Percentiles rank a stretch among this genome's conserved stretches.
Conservation (phyloP, 2,329 filamentous ascomycete species). For the Diplodia scrobiculata region DNA sequence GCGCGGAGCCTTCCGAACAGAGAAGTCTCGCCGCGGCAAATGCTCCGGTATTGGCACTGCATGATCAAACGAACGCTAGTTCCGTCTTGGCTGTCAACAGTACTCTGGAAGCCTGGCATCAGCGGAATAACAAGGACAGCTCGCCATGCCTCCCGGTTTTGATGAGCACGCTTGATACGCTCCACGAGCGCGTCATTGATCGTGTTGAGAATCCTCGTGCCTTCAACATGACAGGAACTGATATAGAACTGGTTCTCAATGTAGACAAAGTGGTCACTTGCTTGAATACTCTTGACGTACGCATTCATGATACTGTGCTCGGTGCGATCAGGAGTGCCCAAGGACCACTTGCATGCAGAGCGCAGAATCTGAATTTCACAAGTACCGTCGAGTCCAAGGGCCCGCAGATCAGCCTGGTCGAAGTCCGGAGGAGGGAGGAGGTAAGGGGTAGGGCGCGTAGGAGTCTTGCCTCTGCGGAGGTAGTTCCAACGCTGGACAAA, state of each 20-base stretch:
- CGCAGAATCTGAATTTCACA: constrained; percentile 96
- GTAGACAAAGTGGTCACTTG: constrained; percentile 96
- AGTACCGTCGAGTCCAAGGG: constrained; percentile 84
- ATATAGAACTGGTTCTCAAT: constrained; percentile 99
- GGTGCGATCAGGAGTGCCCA: constrained; percentile 77
- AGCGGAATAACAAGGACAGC: constrained; percentile 87
- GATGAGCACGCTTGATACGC: constrained; percentile 80
- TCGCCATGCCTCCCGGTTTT: constrained; percentile 85
- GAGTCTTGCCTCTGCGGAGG: constrained; percentile 85
- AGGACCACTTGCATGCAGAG: constrained; percentile 87
- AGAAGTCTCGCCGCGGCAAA: constrained; percentile 86
- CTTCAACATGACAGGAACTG: constrained; percentile 85
- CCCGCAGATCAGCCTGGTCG: constrained; percentile 79
- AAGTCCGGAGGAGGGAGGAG: constrained; percentile 92
- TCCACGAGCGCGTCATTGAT: constrained; percentile 95
- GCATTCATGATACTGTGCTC: constrained; percentile 96
- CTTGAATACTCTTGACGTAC: constrained; percentile 90
- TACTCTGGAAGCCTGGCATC: constrained; percentile 98
- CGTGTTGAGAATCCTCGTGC: constrained; percentile 83
- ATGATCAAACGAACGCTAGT: constrained; percentile 94
- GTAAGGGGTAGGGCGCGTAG: constrained; percentile 90
- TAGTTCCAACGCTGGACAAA: constrained; percentile 99
- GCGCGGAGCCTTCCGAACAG: constrained; percentile 85
- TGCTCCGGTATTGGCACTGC: constrained; percentile 95
- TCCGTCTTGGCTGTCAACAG: constrained; percentile 89